Base-by-base conservation (phyloP, 768 basidiomycete species). In the Lentinula guzmanii region DNA sequence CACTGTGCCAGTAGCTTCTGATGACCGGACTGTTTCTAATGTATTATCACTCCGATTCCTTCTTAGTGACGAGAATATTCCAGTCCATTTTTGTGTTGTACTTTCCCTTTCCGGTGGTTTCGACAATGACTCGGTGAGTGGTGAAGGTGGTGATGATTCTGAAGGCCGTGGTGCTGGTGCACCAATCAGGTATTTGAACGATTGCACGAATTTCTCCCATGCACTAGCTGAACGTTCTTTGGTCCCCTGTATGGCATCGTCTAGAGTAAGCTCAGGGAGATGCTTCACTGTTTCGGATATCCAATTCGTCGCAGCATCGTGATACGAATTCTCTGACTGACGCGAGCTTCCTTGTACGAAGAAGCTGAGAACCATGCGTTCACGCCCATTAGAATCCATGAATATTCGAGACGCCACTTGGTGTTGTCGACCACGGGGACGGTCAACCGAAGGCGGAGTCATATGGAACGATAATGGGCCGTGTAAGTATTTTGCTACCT, bases 291-390 rank as follows among this genome's bases (percentile, higher is more conserved):
- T 79, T 35, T 77, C 72, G 33, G 76, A 74, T 5, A 75, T 68
- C 82, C 82, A 85, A 9, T 71, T 67, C 6, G 72, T 70, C 10
- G 76, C 65, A 13, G 74, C 70, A 33, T 85, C 80, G 21, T 83
- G 61, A 65, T 81, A 81, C 8, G 75, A 70, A 15, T 81, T 5
- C 5, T 52, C 79, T 5, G 75, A 69, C 21, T 56, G 67, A 2
- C 70, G 58, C 6, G 64, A 61, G 15, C 78, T 78, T 41, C 85
- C 86, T 75, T 90, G 82, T 31, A 93, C 79, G 66, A 87, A 94
- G 73, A 94, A 94, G 48, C 87, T 87, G 70, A 94, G 79, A 34
- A 91, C 79, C 84, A 94, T 86, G 65, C 93, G 92, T 70, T 93
- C 91, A 45, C 85, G 82, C 1, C 92, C 92, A 9, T 82, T 69